These are phyloP conservation scores for Talaromyces sp. DNA, from an alignment of 2,329 filamentous ascomycete species.

Conservation along the genomic window DNA sequence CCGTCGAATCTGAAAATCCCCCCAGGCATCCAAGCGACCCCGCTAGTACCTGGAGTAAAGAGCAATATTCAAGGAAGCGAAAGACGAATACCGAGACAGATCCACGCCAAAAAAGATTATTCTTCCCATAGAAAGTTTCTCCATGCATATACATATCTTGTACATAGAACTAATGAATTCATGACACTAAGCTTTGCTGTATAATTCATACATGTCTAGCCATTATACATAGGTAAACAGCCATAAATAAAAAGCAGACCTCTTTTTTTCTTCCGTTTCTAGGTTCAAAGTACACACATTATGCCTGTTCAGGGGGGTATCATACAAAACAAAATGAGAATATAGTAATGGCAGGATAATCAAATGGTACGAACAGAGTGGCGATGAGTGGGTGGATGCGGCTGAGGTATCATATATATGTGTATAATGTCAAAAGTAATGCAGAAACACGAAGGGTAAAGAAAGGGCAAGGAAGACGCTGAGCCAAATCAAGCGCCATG, in stretches of 20 bases:
- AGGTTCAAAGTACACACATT: slow-evolving; percentile 2
- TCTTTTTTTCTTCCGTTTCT: slow-evolving; percentile 10
- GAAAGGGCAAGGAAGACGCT: not conserved
- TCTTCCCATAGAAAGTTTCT: slow-evolving; percentile 14
- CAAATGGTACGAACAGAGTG: not conserved
- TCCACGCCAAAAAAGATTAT: slow-evolving; percentile 17
- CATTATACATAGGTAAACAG: not conserved
- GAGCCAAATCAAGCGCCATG: not conserved
- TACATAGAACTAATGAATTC: slow-evolving; percentile 9
- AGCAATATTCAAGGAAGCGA: slow-evolving; percentile 14
- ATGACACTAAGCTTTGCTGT: not conserved
- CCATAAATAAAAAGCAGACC: not conserved
- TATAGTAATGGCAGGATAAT: slow-evolving; percentile 2
- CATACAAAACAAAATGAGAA: slow-evolving; percentile 17
- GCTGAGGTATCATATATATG: slow-evolving; percentile 12
- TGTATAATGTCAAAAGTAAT: not conserved
- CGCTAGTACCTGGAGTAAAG: not conserved
- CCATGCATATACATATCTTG: not conserved
- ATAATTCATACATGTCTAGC: not conserved
- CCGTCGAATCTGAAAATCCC: not conserved
- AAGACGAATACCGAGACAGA: slow-evolving; percentile 11
- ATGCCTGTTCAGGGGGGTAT: slow-evolving; percentile 18
- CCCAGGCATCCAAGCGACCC: not conserved
- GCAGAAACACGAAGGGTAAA: not conserved
- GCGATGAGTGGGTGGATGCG: not conserved